Evolutionary conservation across 2,329 filamentous ascomycete species (phyloP), one percentile per base, ranked within the genome.

Genomic region (Colletotrichum musicola): DNA sequence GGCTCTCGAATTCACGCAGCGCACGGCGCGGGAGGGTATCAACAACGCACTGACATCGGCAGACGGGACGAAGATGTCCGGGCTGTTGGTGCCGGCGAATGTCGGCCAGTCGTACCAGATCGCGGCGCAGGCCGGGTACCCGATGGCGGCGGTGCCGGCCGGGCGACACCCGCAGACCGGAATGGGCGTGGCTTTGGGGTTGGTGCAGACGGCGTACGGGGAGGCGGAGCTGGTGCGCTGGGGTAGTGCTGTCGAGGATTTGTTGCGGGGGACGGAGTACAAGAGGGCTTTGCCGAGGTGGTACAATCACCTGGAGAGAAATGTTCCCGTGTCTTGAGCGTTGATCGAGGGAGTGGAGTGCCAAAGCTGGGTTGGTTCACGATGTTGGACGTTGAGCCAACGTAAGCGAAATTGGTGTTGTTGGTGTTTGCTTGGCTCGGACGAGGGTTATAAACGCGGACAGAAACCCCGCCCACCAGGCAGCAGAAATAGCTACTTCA

Each of bases 51-150:
- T 94, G 6, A 78, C 74, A 77, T 82, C 22, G 81, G 80, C 4
- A 77, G 80, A 79, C 25, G 79, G 76, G 4, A 72, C 68, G 7
- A 68, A 78, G 20, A 80, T 94, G 1, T 85, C 89, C 64, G 92
- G 86, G 1, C 81, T 94, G 2, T 82, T 95, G 1, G 89, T 93
- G 0, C 92, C 92, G 5, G 84, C 90, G 0, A 88, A 92, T 74
- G 89, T 91, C 3, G 91, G 86, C 0, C 90, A 92, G 76, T 87
- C 87, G 4, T 89, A 89, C 70, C 89, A 93, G 78, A 87, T 93
- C 68, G 89, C 91, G 0, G 92, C 92, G 0, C 91, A 94, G 78
- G 92, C 92, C 5, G 91, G 92, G 0, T 94, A 94, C 74, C 92
- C 92, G 0, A 85, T 92, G 75, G 83, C 94, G 58, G 93, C 91